Base-by-base conservation (phyloP, 2,329 filamentous ascomycete genomes). In the Ceratocystis eucalypticola region DNA sequence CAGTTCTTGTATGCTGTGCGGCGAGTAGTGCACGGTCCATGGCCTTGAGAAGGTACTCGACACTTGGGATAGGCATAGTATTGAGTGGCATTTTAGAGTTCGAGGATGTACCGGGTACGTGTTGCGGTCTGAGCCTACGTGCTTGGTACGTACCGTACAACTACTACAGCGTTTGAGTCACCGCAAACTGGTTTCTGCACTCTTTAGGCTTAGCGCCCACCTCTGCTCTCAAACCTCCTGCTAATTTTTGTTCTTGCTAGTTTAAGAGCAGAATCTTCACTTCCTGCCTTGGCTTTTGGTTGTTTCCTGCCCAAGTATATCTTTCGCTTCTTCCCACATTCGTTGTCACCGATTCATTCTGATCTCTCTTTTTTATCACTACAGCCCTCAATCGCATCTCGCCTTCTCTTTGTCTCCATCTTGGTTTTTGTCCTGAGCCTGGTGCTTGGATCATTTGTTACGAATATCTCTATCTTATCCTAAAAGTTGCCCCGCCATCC, bases 401-500 rank as follows among this genome's bases (percentile, higher is more conserved):
- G 22, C 20, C n/a, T 22, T 53, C 48, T 25, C 55, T 33, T 37
- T 17, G 12, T 55, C 50, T 55, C 50, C 25, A 15, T 59, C n/a
- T 20, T 17, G 30, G 1, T 17, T 33, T n/a, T 12, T 59, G 30
- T 37, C 30, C 28, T 59, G 33, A 59, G 55, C 55, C 55, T 33
- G 28, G 55, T 59, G 55, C 55, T 59, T 37, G 55, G 55, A 59
- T 37, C n/a, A 37, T 37, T 59, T 59, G 28, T 20, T 59, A 37
- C 28, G 8, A 59, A 8, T n/a, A 59, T 59, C 28, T 59, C 37
- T 62, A 62, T 66, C 57, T 45, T 55, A 68, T 59, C 55, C 63
- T 66, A 63, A 66, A 68, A 62, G 28, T 30, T 67, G 62, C 62
- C 59, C 62, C 53, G 61, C 65, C 66, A 59, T 57, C 62, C 68